These are phyloP conservation scores for Aegilops sharonensis DNA, from an alignment of 176 grass and related monocot species.

Conservation along the genomic window DNA sequence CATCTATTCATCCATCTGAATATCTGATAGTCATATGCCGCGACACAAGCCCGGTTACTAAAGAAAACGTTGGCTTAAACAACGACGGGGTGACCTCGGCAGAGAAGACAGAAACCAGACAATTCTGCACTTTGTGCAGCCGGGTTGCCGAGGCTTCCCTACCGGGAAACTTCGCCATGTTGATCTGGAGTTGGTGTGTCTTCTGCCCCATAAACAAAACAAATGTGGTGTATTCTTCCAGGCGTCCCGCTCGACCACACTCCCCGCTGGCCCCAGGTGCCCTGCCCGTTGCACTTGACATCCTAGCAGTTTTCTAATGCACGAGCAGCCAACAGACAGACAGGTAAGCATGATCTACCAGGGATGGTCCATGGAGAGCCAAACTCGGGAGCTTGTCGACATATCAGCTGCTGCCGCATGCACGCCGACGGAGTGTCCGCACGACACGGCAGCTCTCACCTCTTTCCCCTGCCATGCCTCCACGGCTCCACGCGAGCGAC, in stretches of 20 bases:
- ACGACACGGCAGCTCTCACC: slow-evolving; percentile 8
- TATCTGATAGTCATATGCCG: not conserved
- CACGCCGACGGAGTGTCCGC: not conserved
- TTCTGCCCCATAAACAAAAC: not conserved
- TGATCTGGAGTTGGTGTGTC: not conserved
- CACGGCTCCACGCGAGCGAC: not conserved
- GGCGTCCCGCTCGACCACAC: not conserved
- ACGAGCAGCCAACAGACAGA: not conserved
- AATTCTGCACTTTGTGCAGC: not conserved
- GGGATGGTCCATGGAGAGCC: not conserved
- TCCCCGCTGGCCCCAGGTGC: not conserved
- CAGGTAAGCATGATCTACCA: not conserved
- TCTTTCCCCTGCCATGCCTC: not conserved
- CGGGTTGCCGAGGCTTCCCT: not conserved
- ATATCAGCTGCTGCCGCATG: not conserved
- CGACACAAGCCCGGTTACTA: not conserved
- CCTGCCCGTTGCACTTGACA: not conserved
- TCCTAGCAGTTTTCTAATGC: not conserved
- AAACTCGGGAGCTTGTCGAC: not conserved
- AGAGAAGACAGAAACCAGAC: not conserved
- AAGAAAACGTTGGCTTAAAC: not conserved
- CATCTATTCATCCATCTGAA: not conserved
- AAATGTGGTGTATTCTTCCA: no score
- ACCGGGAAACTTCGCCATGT: not conserved
- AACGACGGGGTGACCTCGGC: not conserved